Evolutionary conservation across 108 stramenopile genomes (phyloP).

Genomic region (Skeletonema marinoi): DNA sequence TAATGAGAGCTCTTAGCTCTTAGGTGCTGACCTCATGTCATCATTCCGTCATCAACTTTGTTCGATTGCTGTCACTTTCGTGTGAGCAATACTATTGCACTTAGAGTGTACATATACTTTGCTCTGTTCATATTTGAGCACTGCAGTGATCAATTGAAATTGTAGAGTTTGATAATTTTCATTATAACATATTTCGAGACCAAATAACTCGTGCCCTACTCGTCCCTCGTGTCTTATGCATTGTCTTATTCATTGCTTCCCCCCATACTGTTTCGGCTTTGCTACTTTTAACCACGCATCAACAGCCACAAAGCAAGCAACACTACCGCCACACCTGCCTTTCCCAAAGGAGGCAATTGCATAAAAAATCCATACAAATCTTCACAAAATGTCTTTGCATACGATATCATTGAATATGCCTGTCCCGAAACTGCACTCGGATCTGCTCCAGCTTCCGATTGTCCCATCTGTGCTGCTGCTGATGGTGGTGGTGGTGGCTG

Average conservation of each 20-base stretch:
- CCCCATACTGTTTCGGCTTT: background rate
- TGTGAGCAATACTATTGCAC: background rate
- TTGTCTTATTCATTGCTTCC: background rate
- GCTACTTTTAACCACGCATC: background rate
- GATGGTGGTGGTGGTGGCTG: background rate
- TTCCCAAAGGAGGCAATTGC: conserved; percentile 36
- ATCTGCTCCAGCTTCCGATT: no score
- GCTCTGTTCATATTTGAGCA: background rate
- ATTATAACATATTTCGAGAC: background rate
- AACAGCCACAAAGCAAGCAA: background rate
- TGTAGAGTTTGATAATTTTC: background rate
- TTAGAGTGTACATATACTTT: background rate
- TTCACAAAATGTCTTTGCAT: conserved; percentile 41
- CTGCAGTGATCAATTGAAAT: background rate
- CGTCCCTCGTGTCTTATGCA: no score
- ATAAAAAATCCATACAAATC: conserved; percentile 28
- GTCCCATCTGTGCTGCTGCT: background rate
- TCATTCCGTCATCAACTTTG: background rate
- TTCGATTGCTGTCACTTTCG: background rate
- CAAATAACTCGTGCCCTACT: no score
- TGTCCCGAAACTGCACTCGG: conserved; percentile 3
- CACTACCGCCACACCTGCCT: conserved; percentile 10
- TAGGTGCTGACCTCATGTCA: background rate
- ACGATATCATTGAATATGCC: conserved; percentile 32
- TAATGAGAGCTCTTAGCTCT: background rate